Base-by-base conservation (phyloP, 257 asterid genomes). In the Perilla frutescens region DNA sequence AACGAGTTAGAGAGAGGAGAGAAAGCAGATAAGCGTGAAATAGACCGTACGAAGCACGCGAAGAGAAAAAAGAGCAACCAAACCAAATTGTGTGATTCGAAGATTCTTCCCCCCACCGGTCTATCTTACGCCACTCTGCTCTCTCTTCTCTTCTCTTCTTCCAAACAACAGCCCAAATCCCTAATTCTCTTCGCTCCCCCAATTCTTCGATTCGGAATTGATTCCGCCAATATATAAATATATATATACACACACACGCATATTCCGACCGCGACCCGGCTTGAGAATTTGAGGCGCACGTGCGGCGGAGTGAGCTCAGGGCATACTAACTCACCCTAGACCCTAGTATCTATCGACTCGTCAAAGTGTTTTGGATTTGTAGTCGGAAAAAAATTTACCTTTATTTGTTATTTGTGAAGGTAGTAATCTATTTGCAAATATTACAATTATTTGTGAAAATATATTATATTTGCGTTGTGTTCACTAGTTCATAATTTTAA, bases 11-110 rank as follows among this genome's bases (percentile, higher is more conserved):
- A 76, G 84, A 81, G 92, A 78, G 86, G 45, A 70, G 87, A 81
- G 93, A 85, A 63, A 84, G 97, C 96, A 91, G 96, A 89, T 81
- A 84, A 87, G 96, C 97, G 96, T 89, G 79, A 86, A 83, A 91
- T 89, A 91, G 96, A 91, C 97, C 96, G 94, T 85, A 87, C 81
- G 91, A 85, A 87, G 80, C 96, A 89, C 93, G 87, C 91, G 83
- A 80, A 78, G 78, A 78, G 80, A 37, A 36, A 80, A 47, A 58
- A 41, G 59, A 71, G 72, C 68, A 75, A 66, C 72, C 76, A 50
- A 81, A 54, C 71, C 84, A 77, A 85, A 75, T 82, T 64, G 88
- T 47, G 84, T 70, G 89, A 87, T 88, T 88, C 92, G 70, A 82
- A 81, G 91, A 90, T 90, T 88, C 96, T 78, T 65, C 71, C 83